Evolutionary conservation across 2,329 filamentous ascomycete species (phyloP), one percentile per base, ranked within the genome.

Genomic region (Aspergillus fumigatus): DNA sequence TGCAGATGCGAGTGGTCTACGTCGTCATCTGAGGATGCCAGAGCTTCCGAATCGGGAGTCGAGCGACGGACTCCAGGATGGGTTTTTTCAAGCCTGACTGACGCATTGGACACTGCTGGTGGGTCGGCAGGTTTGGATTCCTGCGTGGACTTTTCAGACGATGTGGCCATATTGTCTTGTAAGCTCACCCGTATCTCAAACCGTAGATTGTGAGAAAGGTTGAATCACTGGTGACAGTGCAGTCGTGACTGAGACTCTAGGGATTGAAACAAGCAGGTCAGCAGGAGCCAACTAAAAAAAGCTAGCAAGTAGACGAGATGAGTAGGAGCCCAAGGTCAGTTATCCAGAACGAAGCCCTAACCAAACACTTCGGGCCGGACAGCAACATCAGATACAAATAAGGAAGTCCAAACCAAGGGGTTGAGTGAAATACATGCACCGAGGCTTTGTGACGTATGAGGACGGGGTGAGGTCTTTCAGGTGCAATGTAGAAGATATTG

Each of bases 1-100:
- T 73, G 56, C 82, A 84, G 79, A 48, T 80, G 80, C 63, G 83
- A 81, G 69, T 85, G 81, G 59, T 96, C 89, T 56, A 80, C 82
- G 73, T 99, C 94, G 72, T 97, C 94, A 73, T 97, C 94, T 11
- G 92, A 97, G 63, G 93, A 97, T 52, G 89, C 92, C 58, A 97
- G 79, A 52, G 90, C 93, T 71, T 97, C 93, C 3, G 92, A 97
- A 70, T 97, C 94, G 23, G 93, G 93, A 1, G 93, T 97, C 7
- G 91, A 92, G 53, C 89, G 88, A 65, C 92, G 85, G 55, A 87
- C 82, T 54, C 79, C 78, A 35, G 79, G 72, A 67, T 89, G 88
- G 51, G 88, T 80, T 72, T 92, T 94, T 51, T 93, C 90, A 35
- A 90, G 80, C 50, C 90, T 77, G 41, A 87, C 78, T 41, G 85